Evolutionary conservation across 2,329 filamentous ascomycete genomes (phyloP).

Genomic region (Beauveria brongniartii): DNA sequence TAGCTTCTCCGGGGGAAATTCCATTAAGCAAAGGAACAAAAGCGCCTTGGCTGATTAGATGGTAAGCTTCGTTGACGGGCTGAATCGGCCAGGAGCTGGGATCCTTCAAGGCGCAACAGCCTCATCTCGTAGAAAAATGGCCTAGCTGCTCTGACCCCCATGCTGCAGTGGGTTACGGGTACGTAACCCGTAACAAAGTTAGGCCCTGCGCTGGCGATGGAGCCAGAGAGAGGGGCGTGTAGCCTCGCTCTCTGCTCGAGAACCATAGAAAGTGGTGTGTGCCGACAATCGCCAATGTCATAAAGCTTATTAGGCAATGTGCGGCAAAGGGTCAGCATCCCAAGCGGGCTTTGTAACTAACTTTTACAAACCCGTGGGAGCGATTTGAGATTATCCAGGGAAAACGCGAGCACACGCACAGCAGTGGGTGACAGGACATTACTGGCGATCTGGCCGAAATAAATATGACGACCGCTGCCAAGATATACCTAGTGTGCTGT

Average conservation of each 20-base stretch:
- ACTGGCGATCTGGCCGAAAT: background rate
- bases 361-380: background rate
- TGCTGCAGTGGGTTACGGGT: background rate
- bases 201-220: background rate
- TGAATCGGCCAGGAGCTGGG: background rate
- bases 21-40: background rate
- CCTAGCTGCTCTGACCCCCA: slow-evolving; percentile 1
- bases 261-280: background rate
- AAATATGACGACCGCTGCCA: background rate
- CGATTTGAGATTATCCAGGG: slow-evolving; percentile 3
- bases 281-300: background rate
- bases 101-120: slow-evolving; percentile 7
- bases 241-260: background rate
- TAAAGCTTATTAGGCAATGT: background rate
- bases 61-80: background rate
- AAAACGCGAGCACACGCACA: background rate
- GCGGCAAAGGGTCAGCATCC: slow-evolving; percentile 1
- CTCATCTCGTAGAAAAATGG: background rate
- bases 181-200: background rate
- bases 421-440: background rate
- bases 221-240: background rate
- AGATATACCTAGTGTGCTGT: background rate
- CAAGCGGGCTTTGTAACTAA: background rate
- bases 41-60: slow-evolving; percentile 5
- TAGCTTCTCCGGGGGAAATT: background rate